Conservation (phyloP, 805 yeast genomes). For the Geotrichum ghanense region DNA sequence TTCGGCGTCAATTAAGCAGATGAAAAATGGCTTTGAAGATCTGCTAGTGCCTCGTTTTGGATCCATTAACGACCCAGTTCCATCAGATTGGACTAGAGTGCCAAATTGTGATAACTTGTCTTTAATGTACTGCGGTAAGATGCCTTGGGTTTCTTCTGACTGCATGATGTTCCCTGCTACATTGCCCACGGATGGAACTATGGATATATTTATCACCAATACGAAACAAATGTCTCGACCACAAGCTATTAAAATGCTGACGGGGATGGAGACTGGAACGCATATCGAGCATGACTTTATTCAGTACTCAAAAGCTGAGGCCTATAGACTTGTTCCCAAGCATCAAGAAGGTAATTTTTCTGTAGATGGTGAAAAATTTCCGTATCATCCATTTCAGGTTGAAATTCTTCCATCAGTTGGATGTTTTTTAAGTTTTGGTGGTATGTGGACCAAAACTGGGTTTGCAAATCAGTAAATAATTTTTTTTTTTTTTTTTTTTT, state of each 20-base stretch:
- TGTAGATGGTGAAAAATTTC: constrained; percentile 84
- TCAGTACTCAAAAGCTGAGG: constrained; percentile 63
- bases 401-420: constrained; percentile 62
- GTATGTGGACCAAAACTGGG: neutral
- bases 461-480: neutral
- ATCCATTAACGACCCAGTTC: constrained; percentile 36
- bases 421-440: constrained; percentile 36
- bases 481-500: neutral
- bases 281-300: constrained; percentile 63
- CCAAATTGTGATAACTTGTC: constrained; percentile 40
- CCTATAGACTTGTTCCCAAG: constrained; percentile 65
- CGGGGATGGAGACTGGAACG: constrained; percentile 59
- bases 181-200: constrained; percentile 74
- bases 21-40: neutral
- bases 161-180: constrained; percentile 90
- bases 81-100: constrained; percentile 55
- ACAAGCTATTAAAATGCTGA: constrained; percentile 47
- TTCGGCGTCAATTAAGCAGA: neutral
- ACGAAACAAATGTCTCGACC: constrained; percentile 36
- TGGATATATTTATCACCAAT: constrained; percentile 55
- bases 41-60: constrained; percentile 19
- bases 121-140: constrained; percentile 80
- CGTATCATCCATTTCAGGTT: constrained; percentile 69
- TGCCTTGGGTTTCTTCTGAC: constrained; percentile 81
- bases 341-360: constrained; percentile 41